phyloP scores from a whole-genome alignment of 352 stramenopile species.

The Phytopythium kandeliae region DNA sequence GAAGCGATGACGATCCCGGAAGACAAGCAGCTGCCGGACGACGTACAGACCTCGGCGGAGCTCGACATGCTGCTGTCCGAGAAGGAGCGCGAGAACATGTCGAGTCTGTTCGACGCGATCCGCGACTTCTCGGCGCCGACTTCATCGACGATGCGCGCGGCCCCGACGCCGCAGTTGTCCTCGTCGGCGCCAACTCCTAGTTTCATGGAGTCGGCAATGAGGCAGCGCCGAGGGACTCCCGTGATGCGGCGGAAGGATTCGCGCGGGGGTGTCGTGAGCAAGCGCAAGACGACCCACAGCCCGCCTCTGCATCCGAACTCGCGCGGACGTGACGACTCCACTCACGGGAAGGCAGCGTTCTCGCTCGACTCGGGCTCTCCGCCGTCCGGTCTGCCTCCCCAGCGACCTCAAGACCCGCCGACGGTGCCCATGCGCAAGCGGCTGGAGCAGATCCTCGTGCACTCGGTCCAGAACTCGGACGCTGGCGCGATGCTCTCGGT shows the following conservation, averaged over 20 bases:
- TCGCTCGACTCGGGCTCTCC: constrained; percentile 25
- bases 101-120: constrained; percentile 62
- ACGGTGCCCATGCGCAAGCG: constrained; percentile 31
- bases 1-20: background rate
- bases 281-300: constrained; percentile 15
- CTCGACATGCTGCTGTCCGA: constrained; percentile 59
- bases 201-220: constrained; percentile 9
- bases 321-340: background rate
- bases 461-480: constrained; percentile 37
- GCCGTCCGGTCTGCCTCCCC: constrained; percentile 6
- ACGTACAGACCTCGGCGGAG: constrained; percentile 14
- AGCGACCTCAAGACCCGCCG: constrained; percentile 16
- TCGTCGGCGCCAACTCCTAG: background rate
- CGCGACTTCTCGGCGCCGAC: constrained; percentile 34
- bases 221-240: background rate
- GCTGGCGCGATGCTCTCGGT: constrained; percentile 38
- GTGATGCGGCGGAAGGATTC: constrained; percentile 7
- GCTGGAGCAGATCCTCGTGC: constrained; percentile 36
- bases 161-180: background rate
- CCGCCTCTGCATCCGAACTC: constrained; percentile 13
- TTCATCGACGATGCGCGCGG: background rate
- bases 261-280: constrained; percentile 1
- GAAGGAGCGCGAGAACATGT: constrained; percentile 54
- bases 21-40: constrained; percentile 5
- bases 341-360: constrained; percentile 12